A percentile compares a stretch with the other conserved stretches of the same genome.
phyloP scores from a whole-genome alignment of 164 flowering plant genomes.

The Chimonanthus praecox region DNA sequence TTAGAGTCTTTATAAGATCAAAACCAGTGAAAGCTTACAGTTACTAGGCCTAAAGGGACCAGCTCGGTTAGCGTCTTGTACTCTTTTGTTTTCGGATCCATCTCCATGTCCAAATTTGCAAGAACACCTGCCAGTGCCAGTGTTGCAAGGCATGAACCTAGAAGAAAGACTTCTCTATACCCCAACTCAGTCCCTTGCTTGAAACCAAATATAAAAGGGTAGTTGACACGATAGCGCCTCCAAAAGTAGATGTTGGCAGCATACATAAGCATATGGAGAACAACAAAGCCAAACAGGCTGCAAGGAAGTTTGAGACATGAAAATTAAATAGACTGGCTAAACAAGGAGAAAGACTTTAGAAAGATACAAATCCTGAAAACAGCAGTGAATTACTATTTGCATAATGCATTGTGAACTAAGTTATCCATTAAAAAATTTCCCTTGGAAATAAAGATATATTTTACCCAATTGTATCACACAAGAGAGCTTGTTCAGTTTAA shows the following conservation, averaged over 20 bases:
- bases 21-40: constrained; percentile 12
- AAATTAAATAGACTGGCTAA: too few relatives aligned
- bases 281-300: constrained; percentile 57
- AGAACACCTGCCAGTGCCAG: constrained; percentile 46
- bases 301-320: constrained; percentile 4
- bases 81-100: constrained; percentile 36
- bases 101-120: constrained; percentile 50
- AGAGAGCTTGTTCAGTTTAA: too few relatives aligned
- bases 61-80: constrained; percentile 41
- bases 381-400: too few relatives aligned
- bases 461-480: too few relatives aligned
- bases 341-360: too few relatives aligned
- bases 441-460: too few relatives aligned
- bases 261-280: constrained; percentile 58
- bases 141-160: constrained; percentile 34
- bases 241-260: constrained; percentile 51
- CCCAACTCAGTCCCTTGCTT: constrained; percentile 57
- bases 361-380: too few relatives aligned
- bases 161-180: constrained; percentile 45
- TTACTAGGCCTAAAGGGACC: constrained; percentile 37
- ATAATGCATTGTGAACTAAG: too few relatives aligned
- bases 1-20: too few relatives aligned
- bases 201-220: constrained; percentile 68
- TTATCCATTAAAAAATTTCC: too few relatives aligned
- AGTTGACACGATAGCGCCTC: constrained; percentile 59